phyloP scores from a whole-genome alignment of 441 rosid genomes.

The Kokia cookei region DNA sequence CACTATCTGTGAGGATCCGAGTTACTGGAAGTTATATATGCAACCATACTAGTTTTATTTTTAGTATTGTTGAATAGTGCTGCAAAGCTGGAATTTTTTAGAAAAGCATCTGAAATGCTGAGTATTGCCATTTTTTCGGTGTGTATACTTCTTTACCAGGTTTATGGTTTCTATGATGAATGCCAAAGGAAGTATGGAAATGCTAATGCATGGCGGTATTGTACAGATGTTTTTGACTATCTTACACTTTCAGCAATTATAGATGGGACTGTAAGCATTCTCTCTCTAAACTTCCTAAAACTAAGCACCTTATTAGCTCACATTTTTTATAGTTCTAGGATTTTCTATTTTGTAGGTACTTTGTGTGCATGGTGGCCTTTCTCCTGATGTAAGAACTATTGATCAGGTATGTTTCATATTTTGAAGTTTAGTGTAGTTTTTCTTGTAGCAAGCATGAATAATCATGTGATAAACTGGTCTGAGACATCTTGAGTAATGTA shows the following conservation, averaged over 20 bases:
- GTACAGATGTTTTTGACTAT: conserved; percentile 98
- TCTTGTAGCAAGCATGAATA: not conserved
- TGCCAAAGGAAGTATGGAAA: conserved; percentile 99
- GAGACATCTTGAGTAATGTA: not conserved
- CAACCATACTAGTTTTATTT: not conserved
- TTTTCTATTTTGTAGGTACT: conserved; percentile 56
- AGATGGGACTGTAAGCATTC: conserved; percentile 86
- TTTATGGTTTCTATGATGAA: conserved; percentile 97
- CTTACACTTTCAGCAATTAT: conserved; percentile 96
- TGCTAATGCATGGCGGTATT: conserved; percentile 99
- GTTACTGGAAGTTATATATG: not conserved
- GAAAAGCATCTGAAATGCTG: not conserved
- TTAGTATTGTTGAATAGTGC: not conserved
- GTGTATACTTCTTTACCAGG: conserved; percentile 34
- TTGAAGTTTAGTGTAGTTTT: not conserved
- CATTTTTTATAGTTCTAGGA: conserved; percentile 2
- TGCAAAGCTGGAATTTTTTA: not conserved
- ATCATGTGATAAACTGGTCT: not conserved
- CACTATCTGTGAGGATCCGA: not conserved
- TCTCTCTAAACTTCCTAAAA: not conserved
- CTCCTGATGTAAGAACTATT: conserved; percentile 91
- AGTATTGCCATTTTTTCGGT: not conserved
- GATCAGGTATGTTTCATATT: conserved; percentile 63
- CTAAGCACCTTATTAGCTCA: not conserved
- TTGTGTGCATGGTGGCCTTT: conserved; percentile 99